A percentile compares a stretch with the other conserved stretches of the same genome.
Conservation (phyloP, 148 eudicot genomes). For the Arbutus unedo region DNA sequence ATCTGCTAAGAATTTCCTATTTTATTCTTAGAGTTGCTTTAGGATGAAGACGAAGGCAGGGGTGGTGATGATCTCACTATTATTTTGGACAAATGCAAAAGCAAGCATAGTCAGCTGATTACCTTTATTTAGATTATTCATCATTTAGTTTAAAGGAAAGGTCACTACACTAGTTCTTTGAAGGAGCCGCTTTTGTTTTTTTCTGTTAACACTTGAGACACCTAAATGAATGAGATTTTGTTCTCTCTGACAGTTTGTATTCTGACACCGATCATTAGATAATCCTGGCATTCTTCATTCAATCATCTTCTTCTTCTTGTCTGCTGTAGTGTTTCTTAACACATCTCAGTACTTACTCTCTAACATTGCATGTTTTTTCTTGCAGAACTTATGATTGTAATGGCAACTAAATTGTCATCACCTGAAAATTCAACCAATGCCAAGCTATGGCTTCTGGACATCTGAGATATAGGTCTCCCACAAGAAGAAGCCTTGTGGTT, state of each 20-base stretch:
- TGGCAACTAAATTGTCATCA: slow-evolving; percentile 32
- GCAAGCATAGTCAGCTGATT: too few relatives aligned
- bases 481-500: slow-evolving; percentile 11
- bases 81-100: too few relatives aligned
- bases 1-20: too few relatives aligned
- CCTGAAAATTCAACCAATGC: slow-evolving; percentile 26
- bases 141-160: too few relatives aligned
- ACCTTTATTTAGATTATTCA: too few relatives aligned
- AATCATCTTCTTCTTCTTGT: slow-evolving; percentile 8
- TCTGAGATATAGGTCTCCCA: slow-evolving; percentile 17
- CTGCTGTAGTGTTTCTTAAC: background rate
- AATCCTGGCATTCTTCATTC: background rate
- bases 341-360: background rate
- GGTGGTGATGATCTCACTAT: too few relatives aligned
- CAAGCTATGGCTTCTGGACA: slow-evolving; percentile 17
- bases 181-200: background rate
- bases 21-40: too few relatives aligned
- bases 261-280: background rate
- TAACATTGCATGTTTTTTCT: slow-evolving; percentile 13
- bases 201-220: background rate
- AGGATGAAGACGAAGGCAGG: too few relatives aligned
- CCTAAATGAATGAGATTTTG: background rate
- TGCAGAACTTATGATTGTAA: slow-evolving; percentile 38
- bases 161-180: too few relatives aligned
- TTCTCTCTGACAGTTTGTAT: background rate